phyloP scores from a whole-genome alignment of 805 yeast species.

The Ogataea nonfermentans region DNA sequence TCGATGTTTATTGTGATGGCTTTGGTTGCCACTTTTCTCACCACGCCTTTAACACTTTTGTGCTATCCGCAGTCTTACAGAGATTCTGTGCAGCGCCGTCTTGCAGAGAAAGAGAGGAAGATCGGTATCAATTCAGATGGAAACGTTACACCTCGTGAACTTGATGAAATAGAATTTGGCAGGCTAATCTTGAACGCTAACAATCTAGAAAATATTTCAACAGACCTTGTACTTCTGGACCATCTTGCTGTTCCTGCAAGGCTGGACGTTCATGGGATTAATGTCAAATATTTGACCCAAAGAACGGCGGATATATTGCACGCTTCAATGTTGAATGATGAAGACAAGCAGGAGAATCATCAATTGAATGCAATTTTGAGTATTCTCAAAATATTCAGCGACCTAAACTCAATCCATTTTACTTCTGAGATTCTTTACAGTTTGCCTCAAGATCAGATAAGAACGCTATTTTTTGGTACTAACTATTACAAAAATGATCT shows the following conservation, averaged over 20 bases:
- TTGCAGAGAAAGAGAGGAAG: slow-evolving; percentile 17
- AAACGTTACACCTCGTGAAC: slow-evolving; percentile 26
- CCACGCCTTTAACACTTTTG: slow-evolving; percentile 68
- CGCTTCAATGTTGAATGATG: slow-evolving; percentile 45
- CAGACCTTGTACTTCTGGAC: slow-evolving; percentile 30
- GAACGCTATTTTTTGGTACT: slow-evolving; percentile 25
- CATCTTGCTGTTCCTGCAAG: slow-evolving; percentile 25
- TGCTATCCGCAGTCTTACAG: slow-evolving; percentile 63
- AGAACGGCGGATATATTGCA: slow-evolving; percentile 69
- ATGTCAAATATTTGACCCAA: slow-evolving; percentile 58
- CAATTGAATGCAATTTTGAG: slow-evolving; percentile 38
- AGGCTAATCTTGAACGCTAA: slow-evolving; percentile 28
- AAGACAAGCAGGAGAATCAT: slow-evolving; percentile 24
- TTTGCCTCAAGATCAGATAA: slow-evolving; percentile 27
- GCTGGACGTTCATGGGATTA: slow-evolving; percentile 47
- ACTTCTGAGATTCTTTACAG: slow-evolving; percentile 33
- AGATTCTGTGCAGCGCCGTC: slow-evolving; percentile 41
- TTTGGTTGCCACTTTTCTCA: slow-evolving; percentile 69
- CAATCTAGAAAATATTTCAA: slow-evolving; percentile 31
- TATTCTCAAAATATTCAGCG: slow-evolving; percentile 34
- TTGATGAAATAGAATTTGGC: slow-evolving; percentile 20
- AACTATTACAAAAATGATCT: slow-evolving; percentile 22
- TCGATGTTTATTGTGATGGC: slow-evolving; percentile 88
- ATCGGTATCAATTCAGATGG: slow-evolving; percentile 33
- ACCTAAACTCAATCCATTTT: slow-evolving; percentile 30